Conservation (phyloP, 202 grass and related monocot genomes). For the Eragrostis tef region DNA sequence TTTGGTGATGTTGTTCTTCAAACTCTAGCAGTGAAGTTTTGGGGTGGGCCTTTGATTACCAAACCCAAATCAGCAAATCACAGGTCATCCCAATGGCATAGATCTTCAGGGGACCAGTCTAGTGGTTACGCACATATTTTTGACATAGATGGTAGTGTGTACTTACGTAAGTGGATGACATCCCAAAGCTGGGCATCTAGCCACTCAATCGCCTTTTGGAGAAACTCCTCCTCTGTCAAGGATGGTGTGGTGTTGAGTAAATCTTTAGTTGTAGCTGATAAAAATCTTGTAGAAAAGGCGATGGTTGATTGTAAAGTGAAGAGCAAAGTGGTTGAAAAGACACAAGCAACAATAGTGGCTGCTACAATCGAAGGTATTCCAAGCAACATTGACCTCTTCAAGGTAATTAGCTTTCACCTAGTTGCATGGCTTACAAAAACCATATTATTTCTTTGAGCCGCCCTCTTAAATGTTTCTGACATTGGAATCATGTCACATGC, state of each 20-base stretch:
- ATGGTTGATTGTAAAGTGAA: slow-evolving; percentile 77
- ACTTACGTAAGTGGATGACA: slow-evolving; percentile 90
- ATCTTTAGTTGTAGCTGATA: slow-evolving; percentile 87
- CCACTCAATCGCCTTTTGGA: slow-evolving; percentile 82
- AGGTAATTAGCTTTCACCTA: slow-evolving; percentile 64
- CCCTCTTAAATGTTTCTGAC: not conserved
- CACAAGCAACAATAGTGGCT: slow-evolving; percentile 86
- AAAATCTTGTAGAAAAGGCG: slow-evolving; percentile 79
- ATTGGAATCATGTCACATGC: slow-evolving; percentile 4
- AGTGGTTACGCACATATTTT: slow-evolving; percentile 59
- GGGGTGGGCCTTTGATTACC: slow-evolving; percentile 72
- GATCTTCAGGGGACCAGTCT: slow-evolving; percentile 64
- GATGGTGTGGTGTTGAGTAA: slow-evolving; percentile 80
- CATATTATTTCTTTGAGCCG: slow-evolving; percentile 11
- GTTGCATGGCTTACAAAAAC: slow-evolving; percentile 27
- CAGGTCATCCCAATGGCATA: slow-evolving; percentile 51
- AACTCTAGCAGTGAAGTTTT: slow-evolving; percentile 86
- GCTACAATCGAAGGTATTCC: slow-evolving; percentile 98
- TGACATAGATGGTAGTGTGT: slow-evolving; percentile 89
- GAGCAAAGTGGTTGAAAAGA: slow-evolving; percentile 78
- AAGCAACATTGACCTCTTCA: slow-evolving; percentile 99
- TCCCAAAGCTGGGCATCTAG: slow-evolving; percentile 77
- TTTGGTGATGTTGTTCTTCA: slow-evolving; percentile 91
- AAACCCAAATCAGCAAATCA: slow-evolving; percentile 58
- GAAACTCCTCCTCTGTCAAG: slow-evolving; percentile 67